Evolutionary conservation across 2,329 filamentous ascomycete species (phyloP), one percentile per base, ranked within the genome.

Genomic region (Aspergillus novofumigatus): DNA sequence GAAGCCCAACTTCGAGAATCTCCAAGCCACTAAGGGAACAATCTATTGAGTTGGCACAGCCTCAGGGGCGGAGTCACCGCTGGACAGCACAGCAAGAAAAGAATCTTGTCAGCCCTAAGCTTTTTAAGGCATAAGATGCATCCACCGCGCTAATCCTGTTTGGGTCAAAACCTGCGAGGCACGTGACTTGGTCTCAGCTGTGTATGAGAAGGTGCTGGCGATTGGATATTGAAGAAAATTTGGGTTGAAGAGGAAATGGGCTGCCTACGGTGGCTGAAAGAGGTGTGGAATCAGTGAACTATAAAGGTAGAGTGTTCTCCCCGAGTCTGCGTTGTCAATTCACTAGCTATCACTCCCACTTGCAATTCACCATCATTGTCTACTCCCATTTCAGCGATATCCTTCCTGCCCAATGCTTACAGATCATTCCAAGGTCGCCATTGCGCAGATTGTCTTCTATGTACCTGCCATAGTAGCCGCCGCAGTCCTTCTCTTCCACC

Each of bases 361-460:
- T 17, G 5, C 32, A 35, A 17, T 38, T 9, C n/a, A 44, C 4
- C n/a, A 20, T 23, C 42, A 4, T 21, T 23, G 14, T 20, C 42
- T 23, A n/a, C 20, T 10, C 20, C 23, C 4, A 14, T 45, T 44
- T 45, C 7, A 20, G 10, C 20, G 10, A 20, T 45, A 45, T 45
- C 42, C 5, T 38, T 38, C 6, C 3, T 17, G 21, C 54, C 58
- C 14, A 14, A 64, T 63, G 62, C 35, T 63, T 4, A 60, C 59
- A 32, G 55, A 60, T 51, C 65, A 64, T 26, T 60, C 59, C 2
- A 63, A 62, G 57, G 54, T 61, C 3, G 59, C 62, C 20, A 62
- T 66, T 35, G 62, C 65, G 10, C 58, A 60, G 9, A 64, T 65
- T 42, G 52, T 60, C n/a, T 67, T 66, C 48, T 67, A 65, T 51